Evolutionary conservation across 306 rosid species (phyloP).

Genomic region (Astragalus glycyphyllos): DNA sequence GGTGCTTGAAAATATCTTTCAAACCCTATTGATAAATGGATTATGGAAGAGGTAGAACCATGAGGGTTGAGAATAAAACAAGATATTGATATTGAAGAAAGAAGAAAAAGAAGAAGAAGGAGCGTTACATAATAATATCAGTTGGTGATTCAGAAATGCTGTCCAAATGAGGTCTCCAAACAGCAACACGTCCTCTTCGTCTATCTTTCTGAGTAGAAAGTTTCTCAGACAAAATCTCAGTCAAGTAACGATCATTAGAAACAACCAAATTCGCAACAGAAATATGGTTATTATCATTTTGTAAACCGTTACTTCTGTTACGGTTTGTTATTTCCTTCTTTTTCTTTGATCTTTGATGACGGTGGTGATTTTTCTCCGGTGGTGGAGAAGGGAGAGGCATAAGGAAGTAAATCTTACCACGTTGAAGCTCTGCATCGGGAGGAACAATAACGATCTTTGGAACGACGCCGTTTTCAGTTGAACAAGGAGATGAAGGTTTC

Average conservation of each 20-base stretch:
- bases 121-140: constrained; percentile 45
- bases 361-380: constrained; percentile 26
- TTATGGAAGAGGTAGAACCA: not conserved
- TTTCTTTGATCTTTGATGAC: constrained; percentile 42
- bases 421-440: constrained; percentile 89
- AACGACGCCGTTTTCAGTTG: constrained; percentile 56
- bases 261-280: constrained; percentile 55
- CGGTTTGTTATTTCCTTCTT: constrained; percentile 19
- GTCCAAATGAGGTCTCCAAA: constrained; percentile 92
- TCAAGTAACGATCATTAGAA: constrained; percentile 77
- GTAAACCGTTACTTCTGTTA: not conserved
- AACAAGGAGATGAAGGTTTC: constrained; percentile 70
- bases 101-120: constrained; percentile 3
- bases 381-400: constrained; percentile 67
- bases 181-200: constrained; percentile 86
- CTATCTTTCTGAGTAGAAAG: constrained; percentile 72
- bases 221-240: constrained; percentile 86
- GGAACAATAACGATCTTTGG: constrained; percentile 87
- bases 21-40: no score
- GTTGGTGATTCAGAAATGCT: constrained; percentile 85
- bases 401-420: constrained; percentile 98
- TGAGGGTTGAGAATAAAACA: constrained; percentile 32
- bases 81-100: constrained; percentile 28
- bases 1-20: not conserved
- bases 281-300: constrained; percentile 1